Conservation (phyloP, 495 filamentous ascomycete species). For the Cudoniella acicularis region DNA sequence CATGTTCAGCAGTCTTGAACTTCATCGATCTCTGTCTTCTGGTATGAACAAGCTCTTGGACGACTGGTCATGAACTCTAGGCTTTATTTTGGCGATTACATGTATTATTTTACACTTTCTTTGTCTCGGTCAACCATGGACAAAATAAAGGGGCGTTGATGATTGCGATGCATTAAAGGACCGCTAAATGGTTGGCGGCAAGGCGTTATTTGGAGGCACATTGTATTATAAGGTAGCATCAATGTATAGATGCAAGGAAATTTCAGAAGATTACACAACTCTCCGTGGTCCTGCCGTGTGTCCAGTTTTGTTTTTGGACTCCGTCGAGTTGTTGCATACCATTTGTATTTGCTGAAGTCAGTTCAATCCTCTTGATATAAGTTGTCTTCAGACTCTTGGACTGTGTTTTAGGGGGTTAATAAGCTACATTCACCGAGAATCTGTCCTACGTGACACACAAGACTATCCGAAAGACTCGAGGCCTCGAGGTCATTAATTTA, state of each 20-base stretch:
- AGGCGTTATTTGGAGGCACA: neutral
- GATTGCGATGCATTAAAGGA: neutral
- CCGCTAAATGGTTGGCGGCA: neutral
- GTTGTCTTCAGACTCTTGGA: too few relatives aligned
- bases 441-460: too few relatives aligned
- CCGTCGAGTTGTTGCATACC: too few relatives aligned
- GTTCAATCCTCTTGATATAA: too few relatives aligned
- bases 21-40: neutral
- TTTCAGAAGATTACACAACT: neutral
- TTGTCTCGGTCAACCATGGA: neutral
- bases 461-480: too few relatives aligned
- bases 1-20: neutral
- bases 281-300: neutral
- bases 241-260: neutral
- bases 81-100: neutral
- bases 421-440: too few relatives aligned
- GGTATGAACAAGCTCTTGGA: neutral
- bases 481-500: too few relatives aligned
- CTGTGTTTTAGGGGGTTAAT: too few relatives aligned
- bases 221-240: slow-evolving; percentile 9
- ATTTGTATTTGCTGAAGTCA: too few relatives aligned
- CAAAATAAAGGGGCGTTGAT: slow-evolving; percentile 9
- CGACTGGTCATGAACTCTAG: neutral
- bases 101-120: slow-evolving; percentile 1
- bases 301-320: too few relatives aligned